Base-by-base conservation (phyloP, 495 filamentous ascomycete species). In the Tuber umbilicatum region DNA sequence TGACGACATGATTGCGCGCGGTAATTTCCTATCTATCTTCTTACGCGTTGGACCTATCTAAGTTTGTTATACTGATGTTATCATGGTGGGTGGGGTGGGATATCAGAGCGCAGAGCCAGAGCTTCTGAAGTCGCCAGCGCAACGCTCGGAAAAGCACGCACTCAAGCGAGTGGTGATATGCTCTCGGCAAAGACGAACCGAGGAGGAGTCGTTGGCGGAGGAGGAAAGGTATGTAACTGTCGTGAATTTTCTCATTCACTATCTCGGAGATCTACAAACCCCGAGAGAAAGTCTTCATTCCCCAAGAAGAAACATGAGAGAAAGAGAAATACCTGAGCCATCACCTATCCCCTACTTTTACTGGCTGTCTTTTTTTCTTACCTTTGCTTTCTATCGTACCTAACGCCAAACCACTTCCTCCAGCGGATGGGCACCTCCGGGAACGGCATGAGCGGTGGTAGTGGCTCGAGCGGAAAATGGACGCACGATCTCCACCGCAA, bases 381-480 rank as follows among this genome's bases (percentile, higher is more conserved):
- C 78, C 45, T 70, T 78, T 72, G 35, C 73, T 71, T 64, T 71
- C 70, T 42, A 73, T 69, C 76, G 71, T 76, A 80, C 70, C 78
- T 80, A 75, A 80, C 71, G 74, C 73, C 78, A 80, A 79, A 71
- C 68, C 71, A n/a, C 47, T 69, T 71, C 68, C 70, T 73, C 73
- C 67, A 79, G 74, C 80, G 80, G 39, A 50, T 72, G 39, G 40
- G 27, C 2, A 2, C 70, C 68, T 78, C 79, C 45, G 80, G 80
- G 14, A 81, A 70, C 72, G 80, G 80, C 45, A 80, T 81, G 47
- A 73, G 78, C 21, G 74, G 76, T 17, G 45, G 73, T 47, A 74
- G 70, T 47, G 85, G 87, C 79, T 84, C 88, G 76, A 83, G 88
- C 78, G 84, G 85, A 47, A 86, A 87, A 81, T 90, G 88, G 89